Conservation (phyloP, 2,329 filamentous ascomycete species). For the Graphium sp. region DNA sequence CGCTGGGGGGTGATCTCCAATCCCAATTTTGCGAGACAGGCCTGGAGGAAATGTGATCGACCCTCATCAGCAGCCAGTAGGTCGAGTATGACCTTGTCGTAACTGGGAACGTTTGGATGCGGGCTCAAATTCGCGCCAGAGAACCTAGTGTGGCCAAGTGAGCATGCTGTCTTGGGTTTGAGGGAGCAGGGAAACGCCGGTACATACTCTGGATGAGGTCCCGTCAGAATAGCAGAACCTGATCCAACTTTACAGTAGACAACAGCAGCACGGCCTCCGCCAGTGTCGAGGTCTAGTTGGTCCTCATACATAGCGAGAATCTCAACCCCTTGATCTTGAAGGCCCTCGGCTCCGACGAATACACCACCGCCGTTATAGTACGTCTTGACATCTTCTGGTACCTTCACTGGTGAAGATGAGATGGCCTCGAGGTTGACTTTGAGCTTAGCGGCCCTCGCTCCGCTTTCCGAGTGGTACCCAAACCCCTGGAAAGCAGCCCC, state of each 20-base stretch:
- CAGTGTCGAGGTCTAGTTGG: constrained; percentile 58
- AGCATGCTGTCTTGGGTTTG: constrained; percentile 4
- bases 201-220: constrained; percentile 94
- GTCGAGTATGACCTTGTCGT: constrained; percentile 49
- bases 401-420: no score
- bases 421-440: no score
- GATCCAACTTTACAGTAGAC: constrained; percentile 72
- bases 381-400: constrained; percentile 48
- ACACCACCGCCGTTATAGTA: constrained; percentile 95
- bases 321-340: constrained; percentile 50
- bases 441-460: constrained; percentile 57
- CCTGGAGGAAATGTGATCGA: constrained; percentile 60
- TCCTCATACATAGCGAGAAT: constrained; percentile 69
- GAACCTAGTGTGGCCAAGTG: constrained; percentile 41
- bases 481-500: constrained; percentile 83
- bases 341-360: constrained; percentile 62
- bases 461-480: constrained; percentile 73
- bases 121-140: constrained; percentile 60
- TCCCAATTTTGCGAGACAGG: constrained; percentile 64
- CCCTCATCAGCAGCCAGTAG: constrained; percentile 53
- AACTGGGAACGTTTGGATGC: constrained; percentile 49
- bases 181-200: constrained; percentile 6
- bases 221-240: constrained; percentile 64
- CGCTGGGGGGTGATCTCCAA: constrained; percentile 59
- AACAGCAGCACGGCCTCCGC: constrained; percentile 57